phyloP scores from a whole-genome alignment of 768 basidiomycete species.

The Favolaschia claudopus region DNA sequence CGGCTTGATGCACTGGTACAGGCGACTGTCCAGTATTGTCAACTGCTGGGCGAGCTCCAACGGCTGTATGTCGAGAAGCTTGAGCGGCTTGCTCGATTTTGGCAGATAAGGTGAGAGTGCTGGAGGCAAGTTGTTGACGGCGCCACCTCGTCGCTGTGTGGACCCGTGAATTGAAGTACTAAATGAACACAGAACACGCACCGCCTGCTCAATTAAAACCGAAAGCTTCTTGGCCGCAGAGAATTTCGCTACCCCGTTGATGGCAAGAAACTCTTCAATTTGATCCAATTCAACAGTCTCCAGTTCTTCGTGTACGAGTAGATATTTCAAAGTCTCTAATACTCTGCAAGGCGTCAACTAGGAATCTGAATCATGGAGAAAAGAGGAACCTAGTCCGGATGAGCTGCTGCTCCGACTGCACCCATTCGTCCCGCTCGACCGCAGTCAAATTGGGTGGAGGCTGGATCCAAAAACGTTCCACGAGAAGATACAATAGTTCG shows the following conservation, averaged over 20 bases:
- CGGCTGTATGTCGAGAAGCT: slow-evolving; percentile 84
- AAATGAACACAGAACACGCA: no score
- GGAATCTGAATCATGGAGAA: background rate
- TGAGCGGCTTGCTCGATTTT: slow-evolving; percentile 72
- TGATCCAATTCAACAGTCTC: slow-evolving; percentile 80
- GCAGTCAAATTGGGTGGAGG: slow-evolving; percentile 72
- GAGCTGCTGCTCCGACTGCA: slow-evolving; percentile 80
- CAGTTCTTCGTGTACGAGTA: slow-evolving; percentile 83
- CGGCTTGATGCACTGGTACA: slow-evolving; percentile 87
- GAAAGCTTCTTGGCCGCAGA: slow-evolving; percentile 79
- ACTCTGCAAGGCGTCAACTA: slow-evolving; percentile 60
- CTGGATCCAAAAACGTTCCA: slow-evolving; percentile 77
- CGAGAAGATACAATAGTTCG: slow-evolving; percentile 83
- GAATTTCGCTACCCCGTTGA: slow-evolving; percentile 65
- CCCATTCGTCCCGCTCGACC: slow-evolving; percentile 78
- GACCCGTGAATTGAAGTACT: no score
- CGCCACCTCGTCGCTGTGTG: no score
- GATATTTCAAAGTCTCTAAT: slow-evolving; percentile 86
- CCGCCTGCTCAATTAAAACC: no score
- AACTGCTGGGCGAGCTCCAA: slow-evolving; percentile 91
- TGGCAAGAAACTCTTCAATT: slow-evolving; percentile 79
- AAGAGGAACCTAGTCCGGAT: slow-evolving; percentile 80
- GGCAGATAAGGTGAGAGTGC: no score
- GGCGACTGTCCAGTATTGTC: slow-evolving; percentile 84
- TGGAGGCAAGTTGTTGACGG: no score